phyloP scores from a whole-genome alignment of 176 grass and related monocot species.

The Aegilops bicornis region DNA sequence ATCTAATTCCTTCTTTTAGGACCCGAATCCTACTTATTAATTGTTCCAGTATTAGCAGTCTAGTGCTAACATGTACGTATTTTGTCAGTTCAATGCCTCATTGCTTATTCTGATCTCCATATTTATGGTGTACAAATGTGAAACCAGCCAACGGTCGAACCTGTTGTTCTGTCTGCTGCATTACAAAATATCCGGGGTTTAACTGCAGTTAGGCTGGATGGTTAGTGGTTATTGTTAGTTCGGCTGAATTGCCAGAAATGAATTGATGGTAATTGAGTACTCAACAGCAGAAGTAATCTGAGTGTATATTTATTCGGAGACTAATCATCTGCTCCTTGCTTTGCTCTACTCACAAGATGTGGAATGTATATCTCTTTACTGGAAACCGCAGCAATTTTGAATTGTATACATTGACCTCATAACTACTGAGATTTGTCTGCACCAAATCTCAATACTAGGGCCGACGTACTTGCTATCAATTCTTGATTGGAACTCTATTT shows the following conservation, averaged over 20 bases:
- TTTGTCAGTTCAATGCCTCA: constrained; percentile 33
- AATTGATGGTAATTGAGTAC: neutral
- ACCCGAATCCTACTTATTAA: constrained; percentile 24
- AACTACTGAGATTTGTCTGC: no score
- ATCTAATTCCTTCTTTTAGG: constrained; percentile 41
- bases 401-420: no score
- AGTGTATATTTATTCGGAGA: neutral
- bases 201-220: neutral
- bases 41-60: constrained; percentile 26
- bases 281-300: neutral
- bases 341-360: no score
- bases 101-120: constrained; percentile 33
- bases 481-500: no score
- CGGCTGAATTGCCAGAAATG: neutral
- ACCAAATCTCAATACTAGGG: no score
- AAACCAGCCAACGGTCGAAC: neutral
- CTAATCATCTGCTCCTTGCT: no score
- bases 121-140: constrained; percentile 23
- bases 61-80: constrained; percentile 46
- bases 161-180: constrained; percentile 6
- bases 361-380: no score
- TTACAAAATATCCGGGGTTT: neutral
- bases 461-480: no score
- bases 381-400: no score
- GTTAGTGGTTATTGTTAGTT: neutral